Evolutionary conservation across 176 grass and related monocot genomes (phyloP).

Genomic region (Urochloa ruziziensis): DNA sequence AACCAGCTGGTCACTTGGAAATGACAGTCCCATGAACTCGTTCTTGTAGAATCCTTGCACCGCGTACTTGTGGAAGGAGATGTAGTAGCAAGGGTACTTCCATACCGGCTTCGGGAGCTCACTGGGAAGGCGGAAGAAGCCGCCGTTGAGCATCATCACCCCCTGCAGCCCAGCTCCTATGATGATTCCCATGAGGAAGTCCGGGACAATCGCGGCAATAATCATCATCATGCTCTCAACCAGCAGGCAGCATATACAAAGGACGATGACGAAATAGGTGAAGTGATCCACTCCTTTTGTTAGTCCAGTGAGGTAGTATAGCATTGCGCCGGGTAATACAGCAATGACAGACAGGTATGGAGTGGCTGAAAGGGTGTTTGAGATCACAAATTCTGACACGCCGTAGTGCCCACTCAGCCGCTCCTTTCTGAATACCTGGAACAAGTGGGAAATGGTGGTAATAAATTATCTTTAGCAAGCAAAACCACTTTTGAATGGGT

Average conservation of each 20-base stretch:
- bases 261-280: conserved; percentile 14
- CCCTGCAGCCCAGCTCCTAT: conserved; percentile 37
- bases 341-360: conserved; percentile 33
- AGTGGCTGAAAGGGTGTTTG: conserved; percentile 41
- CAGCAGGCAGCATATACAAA: conserved; percentile 25
- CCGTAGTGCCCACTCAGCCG: conserved; percentile 50
- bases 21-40: conserved; percentile 33
- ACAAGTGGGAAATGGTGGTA: too few species aligned
- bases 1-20: conserved; percentile 24
- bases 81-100: conserved; percentile 48
- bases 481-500: neutral
- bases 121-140: conserved; percentile 40
- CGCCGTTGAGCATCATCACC: conserved; percentile 26
- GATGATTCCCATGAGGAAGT: conserved; percentile 57
- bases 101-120: conserved; percentile 56
- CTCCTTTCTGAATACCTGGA: conserved; percentile 53
- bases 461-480: neutral
- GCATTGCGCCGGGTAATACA: conserved; percentile 1
- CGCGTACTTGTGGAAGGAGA: conserved; percentile 51
- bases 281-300: conserved; percentile 25
- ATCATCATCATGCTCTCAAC: conserved; percentile 53
- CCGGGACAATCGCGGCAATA: conserved; percentile 11
- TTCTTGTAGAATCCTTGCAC: conserved; percentile 54
- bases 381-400: conserved; percentile 42
- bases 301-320: conserved; percentile 42